Conservation (phyloP, 805 yeast genomes). For the Torulaspora gathmanii region DNA sequence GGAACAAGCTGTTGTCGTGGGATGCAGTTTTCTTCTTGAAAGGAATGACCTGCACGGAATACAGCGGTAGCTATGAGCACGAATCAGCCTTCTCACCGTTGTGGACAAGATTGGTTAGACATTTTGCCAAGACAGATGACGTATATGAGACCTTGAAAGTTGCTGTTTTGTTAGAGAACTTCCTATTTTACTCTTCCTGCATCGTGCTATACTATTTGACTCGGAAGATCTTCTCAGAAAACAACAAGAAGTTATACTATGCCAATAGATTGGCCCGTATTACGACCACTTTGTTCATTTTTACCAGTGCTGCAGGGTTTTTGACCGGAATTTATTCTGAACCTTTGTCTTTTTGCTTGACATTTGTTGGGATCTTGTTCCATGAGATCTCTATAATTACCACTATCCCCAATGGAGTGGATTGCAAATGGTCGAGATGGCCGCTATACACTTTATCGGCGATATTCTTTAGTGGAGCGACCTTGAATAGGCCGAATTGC, state of each 20-base stretch:
- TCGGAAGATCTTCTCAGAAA: constrained; percentile 25
- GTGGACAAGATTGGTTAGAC: constrained; percentile 57
- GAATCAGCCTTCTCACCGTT: constrained; percentile 82
- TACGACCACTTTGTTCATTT: constrained; percentile 45
- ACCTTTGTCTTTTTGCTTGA: constrained; percentile 56
- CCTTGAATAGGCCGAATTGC: constrained; percentile 71
- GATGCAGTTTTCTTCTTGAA: constrained; percentile 75
- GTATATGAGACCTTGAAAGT: constrained; percentile 44
- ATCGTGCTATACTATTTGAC: constrained; percentile 51
- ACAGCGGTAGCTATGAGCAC: constrained; percentile 64
- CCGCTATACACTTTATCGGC: constrained; percentile 23
- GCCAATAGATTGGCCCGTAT: constrained; percentile 30
- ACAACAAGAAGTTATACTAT: constrained; percentile 13
- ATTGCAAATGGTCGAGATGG: constrained; percentile 14
- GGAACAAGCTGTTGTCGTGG: constrained; percentile 67
- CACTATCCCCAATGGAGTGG: constrained; percentile 15
- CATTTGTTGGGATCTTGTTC: constrained; percentile 52
- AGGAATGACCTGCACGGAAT: constrained; percentile 42
- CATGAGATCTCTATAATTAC: constrained; percentile 39
- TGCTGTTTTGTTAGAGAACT: constrained; percentile 49
- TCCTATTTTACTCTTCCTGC: constrained; percentile 47
- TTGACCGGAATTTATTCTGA: constrained; percentile 73
- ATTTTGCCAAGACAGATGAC: constrained; percentile 21
- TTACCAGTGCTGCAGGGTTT: constrained; percentile 82
- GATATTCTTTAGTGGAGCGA: constrained; percentile 48